A percentile compares a stretch with the other conserved stretches of the same genome.
These are phyloP conservation scores for Tolypocladium amazonense DNA, from an alignment of 2,329 filamentous ascomycete genomes.

Conservation along the genomic window DNA sequence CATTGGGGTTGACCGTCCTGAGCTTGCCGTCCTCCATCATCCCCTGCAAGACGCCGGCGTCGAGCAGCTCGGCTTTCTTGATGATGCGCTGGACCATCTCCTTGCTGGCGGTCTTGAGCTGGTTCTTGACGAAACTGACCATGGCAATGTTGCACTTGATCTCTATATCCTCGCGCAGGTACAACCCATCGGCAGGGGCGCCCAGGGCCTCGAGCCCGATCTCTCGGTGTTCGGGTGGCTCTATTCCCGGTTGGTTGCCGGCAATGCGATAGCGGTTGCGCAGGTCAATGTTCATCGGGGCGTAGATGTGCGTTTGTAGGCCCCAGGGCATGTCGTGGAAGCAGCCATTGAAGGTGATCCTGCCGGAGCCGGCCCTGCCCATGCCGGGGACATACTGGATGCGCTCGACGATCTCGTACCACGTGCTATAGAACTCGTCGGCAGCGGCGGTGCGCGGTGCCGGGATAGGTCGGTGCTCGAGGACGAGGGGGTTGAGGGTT, in stretches of 20 bases:
- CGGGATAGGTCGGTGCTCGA: slow-evolving; percentile 50
- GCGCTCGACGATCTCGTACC: slow-evolving; percentile 63
- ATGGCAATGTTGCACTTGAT: slow-evolving; percentile 59
- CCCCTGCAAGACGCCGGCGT: slow-evolving; percentile 52
- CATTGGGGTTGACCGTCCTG: slow-evolving; percentile 46
- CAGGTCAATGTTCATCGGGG: slow-evolving; percentile 55
- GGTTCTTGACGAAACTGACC: slow-evolving; percentile 54
- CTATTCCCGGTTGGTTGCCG: slow-evolving; percentile 57
- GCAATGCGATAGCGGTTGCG: slow-evolving; percentile 58
- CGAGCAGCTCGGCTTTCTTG: slow-evolving; percentile 60
- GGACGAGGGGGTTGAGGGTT: slow-evolving; percentile 58
- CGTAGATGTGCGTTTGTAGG: slow-evolving; percentile 61
- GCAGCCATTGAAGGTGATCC: slow-evolving; percentile 59
- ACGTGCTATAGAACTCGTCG: slow-evolving; percentile 63
- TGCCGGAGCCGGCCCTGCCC: slow-evolving; percentile 52
- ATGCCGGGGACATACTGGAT: slow-evolving; percentile 59
- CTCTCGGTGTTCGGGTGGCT: slow-evolving; percentile 50
- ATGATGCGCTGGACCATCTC: slow-evolving; percentile 59
- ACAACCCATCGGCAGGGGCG: slow-evolving; percentile 53
- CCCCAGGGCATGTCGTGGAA: slow-evolving; percentile 66
- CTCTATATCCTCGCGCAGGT: slow-evolving; percentile 60
- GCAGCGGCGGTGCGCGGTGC: slow-evolving; percentile 56
- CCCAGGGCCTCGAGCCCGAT: slow-evolving; percentile 48
- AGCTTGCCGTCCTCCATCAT: slow-evolving; percentile 58
- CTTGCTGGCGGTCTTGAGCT: slow-evolving; percentile 55